Conservation (phyloP, 1,139 yeast genomes). For the Yamadazyma triangularis region DNA sequence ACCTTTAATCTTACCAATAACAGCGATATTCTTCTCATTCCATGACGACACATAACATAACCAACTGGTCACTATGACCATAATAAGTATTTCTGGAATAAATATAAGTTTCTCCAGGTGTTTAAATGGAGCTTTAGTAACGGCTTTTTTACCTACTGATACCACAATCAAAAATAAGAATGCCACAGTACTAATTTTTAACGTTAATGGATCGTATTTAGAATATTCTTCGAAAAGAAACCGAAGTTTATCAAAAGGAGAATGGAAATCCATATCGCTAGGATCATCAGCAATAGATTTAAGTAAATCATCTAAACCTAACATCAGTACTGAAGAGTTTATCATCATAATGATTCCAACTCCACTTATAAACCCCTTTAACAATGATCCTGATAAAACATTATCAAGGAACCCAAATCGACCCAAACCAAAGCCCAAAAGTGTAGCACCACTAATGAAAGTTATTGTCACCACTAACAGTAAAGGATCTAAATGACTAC, state of each 20-base stretch:
- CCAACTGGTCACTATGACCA: slow-evolving; percentile 60
- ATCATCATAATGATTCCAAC: slow-evolving; percentile 90
- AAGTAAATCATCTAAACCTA: slow-evolving; percentile 54
- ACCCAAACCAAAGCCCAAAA: slow-evolving; percentile 74
- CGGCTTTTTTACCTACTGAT: slow-evolving; percentile 38
- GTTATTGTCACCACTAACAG: slow-evolving; percentile 72
- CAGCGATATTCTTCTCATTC: slow-evolving; percentile 54
- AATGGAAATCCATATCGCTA: slow-evolving; percentile 54
- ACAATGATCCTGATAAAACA: slow-evolving; percentile 73
- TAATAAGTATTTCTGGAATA: slow-evolving; percentile 80
- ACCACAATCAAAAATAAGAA: slow-evolving; percentile 39
- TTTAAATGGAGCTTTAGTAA: slow-evolving; percentile 12
- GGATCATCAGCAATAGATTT: slow-evolving; percentile 31
- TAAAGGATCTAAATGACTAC: slow-evolving; percentile 46
- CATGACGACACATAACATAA: slow-evolving; percentile 53
- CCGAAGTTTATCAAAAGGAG: slow-evolving; percentile 66
- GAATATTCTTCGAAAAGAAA: slow-evolving; percentile 43
- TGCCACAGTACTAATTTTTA: slow-evolving; percentile 47
- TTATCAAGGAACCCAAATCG: slow-evolving; percentile 88
- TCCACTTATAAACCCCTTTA: slow-evolving; percentile 87
- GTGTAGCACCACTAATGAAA: slow-evolving; percentile 69
- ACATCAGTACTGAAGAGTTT: slow-evolving; percentile 67
- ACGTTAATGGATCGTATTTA: slow-evolving; percentile 49
- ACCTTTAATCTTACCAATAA: slow-evolving; percentile 61
- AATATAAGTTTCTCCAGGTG: slow-evolving; percentile 34